Evolutionary conservation across 2,329 filamentous ascomycete species (phyloP).

Genomic region (Fusarium abutilonis): DNA sequence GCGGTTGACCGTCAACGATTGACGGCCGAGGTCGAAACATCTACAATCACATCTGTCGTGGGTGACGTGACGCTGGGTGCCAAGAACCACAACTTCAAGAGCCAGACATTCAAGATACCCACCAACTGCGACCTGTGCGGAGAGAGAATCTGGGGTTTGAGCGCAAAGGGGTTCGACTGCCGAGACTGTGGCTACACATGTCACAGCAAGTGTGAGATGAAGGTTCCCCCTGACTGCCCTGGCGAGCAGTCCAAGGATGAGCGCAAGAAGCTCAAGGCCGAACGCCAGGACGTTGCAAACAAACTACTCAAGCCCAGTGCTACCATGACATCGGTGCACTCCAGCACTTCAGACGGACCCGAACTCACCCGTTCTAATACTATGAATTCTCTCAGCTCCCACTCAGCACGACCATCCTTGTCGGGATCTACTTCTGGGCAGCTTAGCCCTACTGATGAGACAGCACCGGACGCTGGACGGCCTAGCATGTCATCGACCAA

Average conservation of each 20-base stretch:
- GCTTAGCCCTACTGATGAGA: conserved; percentile 63
- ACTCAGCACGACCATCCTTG: conserved; percentile 79
- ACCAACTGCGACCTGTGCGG: conserved; percentile 98
- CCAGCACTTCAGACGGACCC: conserved; percentile 71
- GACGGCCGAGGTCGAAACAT: conserved; percentile 91
- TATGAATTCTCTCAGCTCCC: conserved; percentile 89
- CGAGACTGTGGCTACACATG: conserved; percentile 97
- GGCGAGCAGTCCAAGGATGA: conserved; percentile 95
- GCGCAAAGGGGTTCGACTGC: conserved; percentile 96
- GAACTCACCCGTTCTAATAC: conserved; percentile 82
- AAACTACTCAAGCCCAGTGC: conserved; percentile 62
- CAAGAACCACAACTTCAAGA: conserved; percentile 96
- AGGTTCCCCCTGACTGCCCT: conserved; percentile 94
- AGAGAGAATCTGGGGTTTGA: conserved; percentile 95
- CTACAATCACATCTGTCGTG: conserved; percentile 88
- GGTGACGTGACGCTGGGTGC: conserved; percentile 93
- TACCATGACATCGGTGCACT: conserved; percentile 51
- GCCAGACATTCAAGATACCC: conserved; percentile 99
- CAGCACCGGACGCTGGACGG: conserved; percentile 44
- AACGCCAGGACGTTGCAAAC: conserved; percentile 83
- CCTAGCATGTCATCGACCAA: conserved; percentile 46
- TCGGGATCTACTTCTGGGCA: conserved; percentile 65
- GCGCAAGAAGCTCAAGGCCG: conserved; percentile 89
- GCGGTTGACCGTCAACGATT: conserved; percentile 84
- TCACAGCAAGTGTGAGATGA: conserved; percentile 99